These are phyloP conservation scores for Paracamarosporium sp. DNA, from an alignment of 2,329 filamentous ascomycete genomes.

Conservation along the genomic window DNA sequence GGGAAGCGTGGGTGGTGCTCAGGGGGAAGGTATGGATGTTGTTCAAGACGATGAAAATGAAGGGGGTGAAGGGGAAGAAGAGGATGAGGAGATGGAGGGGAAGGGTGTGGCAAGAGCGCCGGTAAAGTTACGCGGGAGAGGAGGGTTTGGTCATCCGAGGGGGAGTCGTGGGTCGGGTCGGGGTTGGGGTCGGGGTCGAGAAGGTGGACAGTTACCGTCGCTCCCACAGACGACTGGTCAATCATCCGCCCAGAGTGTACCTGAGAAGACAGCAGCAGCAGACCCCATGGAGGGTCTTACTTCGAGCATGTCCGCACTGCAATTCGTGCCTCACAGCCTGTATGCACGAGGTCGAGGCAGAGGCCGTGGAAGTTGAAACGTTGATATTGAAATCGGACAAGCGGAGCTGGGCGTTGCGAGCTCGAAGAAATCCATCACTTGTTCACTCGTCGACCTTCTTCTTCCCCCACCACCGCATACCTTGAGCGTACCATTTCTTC, in stretches of 20 bases:
- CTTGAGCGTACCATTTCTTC: too few relatives aligned
- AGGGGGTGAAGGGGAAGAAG: conserved; percentile 3
- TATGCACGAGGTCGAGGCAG: conserved; percentile 29
- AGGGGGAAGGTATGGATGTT: conserved; percentile 31
- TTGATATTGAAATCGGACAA: not conserved
- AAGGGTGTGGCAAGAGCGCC: conserved; percentile 20
- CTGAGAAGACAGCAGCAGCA: conserved; percentile 36
- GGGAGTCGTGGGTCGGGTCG: conserved; percentile 6
- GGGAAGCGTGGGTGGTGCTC: conserved; percentile 25
- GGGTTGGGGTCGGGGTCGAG: conserved; percentile 20
- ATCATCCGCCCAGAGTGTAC: not conserved
- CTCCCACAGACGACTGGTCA: conserved; percentile 6
- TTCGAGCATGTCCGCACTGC: conserved; percentile 73
- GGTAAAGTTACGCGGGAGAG: conserved; percentile 35
- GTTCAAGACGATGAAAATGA: conserved; percentile 23
- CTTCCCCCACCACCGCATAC: too few relatives aligned
- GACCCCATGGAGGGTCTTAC: conserved; percentile 69
- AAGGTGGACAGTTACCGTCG: conserved; percentile 3
- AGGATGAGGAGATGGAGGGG: conserved; percentile 8
- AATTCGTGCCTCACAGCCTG: conserved; percentile 67
- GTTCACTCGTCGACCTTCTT: not conserved
- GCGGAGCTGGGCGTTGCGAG: too few relatives aligned
- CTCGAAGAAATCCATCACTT: not conserved
- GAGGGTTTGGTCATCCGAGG: conserved; percentile 35
- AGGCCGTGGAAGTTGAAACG: conserved; percentile 16